phyloP scores from a whole-genome alignment of 1,284 basidiomycete species.

The Moesziomyces aphidis region DNA sequence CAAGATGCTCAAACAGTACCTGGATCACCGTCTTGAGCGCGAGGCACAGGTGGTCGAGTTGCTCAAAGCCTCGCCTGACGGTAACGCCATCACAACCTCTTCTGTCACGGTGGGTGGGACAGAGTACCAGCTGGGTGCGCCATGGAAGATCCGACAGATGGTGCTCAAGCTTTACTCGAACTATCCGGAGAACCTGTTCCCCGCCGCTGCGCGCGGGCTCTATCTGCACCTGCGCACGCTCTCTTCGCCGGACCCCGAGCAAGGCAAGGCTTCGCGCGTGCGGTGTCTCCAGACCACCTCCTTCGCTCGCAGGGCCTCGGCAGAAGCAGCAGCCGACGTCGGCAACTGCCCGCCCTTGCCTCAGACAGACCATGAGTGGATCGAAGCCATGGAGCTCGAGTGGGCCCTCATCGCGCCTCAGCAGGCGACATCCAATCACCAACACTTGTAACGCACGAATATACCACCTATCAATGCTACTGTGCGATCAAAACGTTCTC shows the following conservation, averaged over 20 bases:
- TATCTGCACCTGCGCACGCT: conserved; percentile 82
- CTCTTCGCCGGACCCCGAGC: conserved; percentile 32
- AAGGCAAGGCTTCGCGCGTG: conserved; percentile 14
- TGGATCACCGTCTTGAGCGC: conserved; percentile 82
- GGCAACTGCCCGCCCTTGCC: conserved; percentile 44
- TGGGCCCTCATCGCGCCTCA: conserved; percentile 29
- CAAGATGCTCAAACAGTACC: conserved; percentile 78
- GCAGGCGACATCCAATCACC: conserved; percentile 7
- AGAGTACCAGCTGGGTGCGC: conserved; percentile 14
- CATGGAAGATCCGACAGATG: conserved; percentile 60
- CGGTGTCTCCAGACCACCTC: conserved; percentile 36
- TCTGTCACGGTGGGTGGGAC: conserved; percentile 8
- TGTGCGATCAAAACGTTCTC: not conserved
- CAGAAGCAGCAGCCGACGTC: conserved; percentile 20
- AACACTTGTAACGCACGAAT: conserved; percentile 10
- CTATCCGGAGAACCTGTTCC: conserved; percentile 77
- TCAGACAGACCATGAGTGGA: conserved; percentile 34
- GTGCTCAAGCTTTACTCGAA: conserved; percentile 74
- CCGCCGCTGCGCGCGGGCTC: conserved; percentile 78
- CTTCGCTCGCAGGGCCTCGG: conserved; percentile 27
- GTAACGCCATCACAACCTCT: conserved; percentile 62
- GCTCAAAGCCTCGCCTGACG: conserved; percentile 69
- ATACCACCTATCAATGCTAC: not conserved
- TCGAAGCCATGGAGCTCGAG: conserved; percentile 46
- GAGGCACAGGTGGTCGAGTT: conserved; percentile 81